These are phyloP conservation scores for Auricularia sp. DNA, from an alignment of 768 basidiomycete genomes.

Conservation along the genomic window DNA sequence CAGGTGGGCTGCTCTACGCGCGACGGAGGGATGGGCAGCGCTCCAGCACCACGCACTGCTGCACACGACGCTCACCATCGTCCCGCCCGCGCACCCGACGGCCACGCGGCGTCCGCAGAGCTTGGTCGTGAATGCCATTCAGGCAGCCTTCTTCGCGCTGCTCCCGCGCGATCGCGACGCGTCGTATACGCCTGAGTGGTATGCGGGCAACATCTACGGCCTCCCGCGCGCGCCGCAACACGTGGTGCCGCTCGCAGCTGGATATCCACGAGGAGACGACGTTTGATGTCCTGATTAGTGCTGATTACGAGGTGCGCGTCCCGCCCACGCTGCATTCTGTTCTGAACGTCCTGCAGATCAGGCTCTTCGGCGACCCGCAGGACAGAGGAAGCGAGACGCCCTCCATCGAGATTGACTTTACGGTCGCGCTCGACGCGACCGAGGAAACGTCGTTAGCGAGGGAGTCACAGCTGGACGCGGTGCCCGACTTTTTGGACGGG, in stretches of 20 bases:
- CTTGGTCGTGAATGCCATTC: constrained; percentile 50
- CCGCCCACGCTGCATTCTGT: not conserved
- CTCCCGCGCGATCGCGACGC: constrained; percentile 29
- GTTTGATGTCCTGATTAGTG: constrained; percentile 67
- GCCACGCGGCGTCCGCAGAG: constrained; percentile 23
- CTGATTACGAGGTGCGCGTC: constrained; percentile 62
- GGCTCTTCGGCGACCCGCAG: constrained; percentile 71
- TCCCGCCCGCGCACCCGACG: constrained; percentile 27
- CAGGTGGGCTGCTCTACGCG: constrained; percentile 64
- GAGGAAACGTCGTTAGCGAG: constrained; percentile 24
- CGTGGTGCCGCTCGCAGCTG: constrained; percentile 34
- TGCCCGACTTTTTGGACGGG: constrained; percentile 65
- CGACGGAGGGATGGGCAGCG: constrained; percentile 78
- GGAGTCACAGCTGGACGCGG: constrained; percentile 41
- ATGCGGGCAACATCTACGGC: constrained; percentile 78
- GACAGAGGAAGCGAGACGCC: constrained; percentile 34
- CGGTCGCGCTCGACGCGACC: constrained; percentile 30
- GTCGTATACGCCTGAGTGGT: constrained; percentile 43
- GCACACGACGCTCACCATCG: constrained; percentile 49
- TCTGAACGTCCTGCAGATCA: constrained; percentile 37
- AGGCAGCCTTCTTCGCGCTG: constrained; percentile 70
- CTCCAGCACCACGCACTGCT: constrained; percentile 72
- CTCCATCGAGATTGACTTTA: constrained; percentile 43
- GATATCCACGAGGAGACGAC: constrained; percentile 31
- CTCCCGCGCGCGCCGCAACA: constrained; percentile 44